These are phyloP conservation scores for Avicennia marina DNA, from an alignment of 257 asterid genomes.

Conservation along the genomic window DNA sequence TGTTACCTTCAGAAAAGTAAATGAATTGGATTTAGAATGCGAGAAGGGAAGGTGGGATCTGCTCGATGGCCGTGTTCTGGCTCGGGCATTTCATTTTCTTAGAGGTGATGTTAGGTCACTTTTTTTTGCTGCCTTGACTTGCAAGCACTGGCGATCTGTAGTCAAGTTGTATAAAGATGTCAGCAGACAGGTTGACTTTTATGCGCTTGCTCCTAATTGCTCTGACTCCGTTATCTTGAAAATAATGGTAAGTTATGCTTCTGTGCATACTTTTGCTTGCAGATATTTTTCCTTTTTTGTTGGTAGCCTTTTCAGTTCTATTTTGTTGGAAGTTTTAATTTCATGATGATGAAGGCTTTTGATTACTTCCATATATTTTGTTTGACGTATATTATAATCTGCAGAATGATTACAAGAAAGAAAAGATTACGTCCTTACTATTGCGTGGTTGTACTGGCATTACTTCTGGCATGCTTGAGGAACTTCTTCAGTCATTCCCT, in stretches of 20 bases:
- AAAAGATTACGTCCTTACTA: constrained; percentile 62
- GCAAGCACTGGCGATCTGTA: constrained; percentile 88
- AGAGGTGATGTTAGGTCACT: constrained; percentile 79
- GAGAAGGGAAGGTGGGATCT: constrained; percentile 67
- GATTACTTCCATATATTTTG: constrained; percentile 4
- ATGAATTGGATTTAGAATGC: constrained; percentile 30
- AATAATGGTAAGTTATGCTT: constrained; percentile 55
- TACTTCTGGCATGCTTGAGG: constrained; percentile 70
- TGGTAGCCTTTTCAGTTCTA: too few relatives aligned
- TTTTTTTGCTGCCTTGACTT: constrained; percentile 65
- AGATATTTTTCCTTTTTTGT: constrained; percentile 1
- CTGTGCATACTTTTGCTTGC: not conserved
- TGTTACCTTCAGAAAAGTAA: constrained; percentile 39
- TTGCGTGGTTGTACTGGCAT: constrained; percentile 78
- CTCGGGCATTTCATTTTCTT: constrained; percentile 87
- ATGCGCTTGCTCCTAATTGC: constrained; percentile 55
- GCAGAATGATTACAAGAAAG: constrained; percentile 82
- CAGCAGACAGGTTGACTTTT: constrained; percentile 70
- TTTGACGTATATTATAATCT: constrained; percentile 23
- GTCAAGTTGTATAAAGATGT: constrained; percentile 54
- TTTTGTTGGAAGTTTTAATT: constrained; percentile 6
- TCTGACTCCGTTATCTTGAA: constrained; percentile 52
- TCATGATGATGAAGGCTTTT: constrained; percentile 3
- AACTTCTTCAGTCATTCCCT: constrained; percentile 61
- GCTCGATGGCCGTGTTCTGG: constrained; percentile 72